Evolutionary conservation across 176 grass and related monocot species (phyloP).

Genomic region (Saccharum spontaneum): DNA sequence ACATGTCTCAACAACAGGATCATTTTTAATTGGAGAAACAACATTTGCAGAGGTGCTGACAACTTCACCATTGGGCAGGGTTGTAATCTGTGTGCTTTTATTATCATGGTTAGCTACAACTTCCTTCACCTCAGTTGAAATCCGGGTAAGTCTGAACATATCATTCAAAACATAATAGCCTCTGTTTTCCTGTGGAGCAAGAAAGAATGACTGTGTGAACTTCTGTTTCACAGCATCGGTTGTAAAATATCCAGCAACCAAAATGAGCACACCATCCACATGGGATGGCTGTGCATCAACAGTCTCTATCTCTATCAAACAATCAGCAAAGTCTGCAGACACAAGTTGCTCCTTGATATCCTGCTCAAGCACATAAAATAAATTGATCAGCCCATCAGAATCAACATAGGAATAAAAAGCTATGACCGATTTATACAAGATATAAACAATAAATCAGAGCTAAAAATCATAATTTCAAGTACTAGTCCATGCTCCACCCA

Average conservation of each 20-base stretch:
- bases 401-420: neutral
- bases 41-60: constrained; percentile 17
- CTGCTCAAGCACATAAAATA: constrained; percentile 44
- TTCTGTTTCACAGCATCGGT: constrained; percentile 44
- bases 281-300: constrained; percentile 61
- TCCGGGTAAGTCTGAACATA: constrained; percentile 55
- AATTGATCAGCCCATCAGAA: neutral
- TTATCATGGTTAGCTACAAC: constrained; percentile 12
- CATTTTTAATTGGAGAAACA: neutral
- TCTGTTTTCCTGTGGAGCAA: constrained; percentile 78
- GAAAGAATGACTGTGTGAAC: constrained; percentile 89
- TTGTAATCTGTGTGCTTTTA: constrained; percentile 29
- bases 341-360: constrained; percentile 59
- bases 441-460: neutral
- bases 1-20: neutral
- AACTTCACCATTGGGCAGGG: constrained; percentile 2
- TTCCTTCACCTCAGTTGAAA: constrained; percentile 29
- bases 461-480: neutral
- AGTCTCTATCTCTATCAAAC: constrained; percentile 66
- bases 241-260: constrained; percentile 71
- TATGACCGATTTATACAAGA: neutral
- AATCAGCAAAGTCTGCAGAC: constrained; percentile 56
- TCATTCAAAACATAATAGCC: constrained; percentile 91
- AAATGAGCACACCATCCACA: constrained; percentile 60
- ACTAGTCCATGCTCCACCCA: neutral